Evolutionary conservation across 495 filamentous ascomycete species (phyloP), one percentile per base, ranked within the genome.

Genomic region (Hyaloscypha finlandica): DNA sequence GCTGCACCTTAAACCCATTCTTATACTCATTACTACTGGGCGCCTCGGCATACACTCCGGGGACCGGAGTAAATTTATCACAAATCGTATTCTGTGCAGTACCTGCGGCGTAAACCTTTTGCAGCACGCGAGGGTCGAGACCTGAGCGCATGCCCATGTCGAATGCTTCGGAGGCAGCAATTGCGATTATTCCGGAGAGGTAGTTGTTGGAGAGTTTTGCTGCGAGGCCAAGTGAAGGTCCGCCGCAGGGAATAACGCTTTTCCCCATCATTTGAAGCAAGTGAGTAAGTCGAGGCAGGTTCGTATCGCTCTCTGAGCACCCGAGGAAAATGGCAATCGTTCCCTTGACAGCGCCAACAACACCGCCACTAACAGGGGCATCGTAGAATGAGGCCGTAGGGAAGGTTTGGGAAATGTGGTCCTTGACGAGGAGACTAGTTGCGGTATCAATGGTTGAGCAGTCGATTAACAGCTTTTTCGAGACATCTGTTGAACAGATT

Each of bases 191-290:
- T 14, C 80, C 81, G 4, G 78, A 81, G 35, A 80, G 76, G 70
- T 86, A 86, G 68, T 86, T 86, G 69, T 86, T 86, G 64, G 76
- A 83, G 2, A 86, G 75, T 67, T 86, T 86, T 2, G 84, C 81
- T 8, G 82, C 78, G 4, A 88, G 77, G 1, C 84, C 84, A 0
- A 83, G 77, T 1, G 80, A 81, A 4, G 79, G 77, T 0, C 77
- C 78, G 29, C 84, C 84, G 68, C 85, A 86, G 30, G 82, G 76
- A 33, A 86, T 81, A 22, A 85, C 71, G 33, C 77, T 73, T 57
- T 72, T 72, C 16, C 83, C 84, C 80, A 86, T 84, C 48, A 77
- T 51, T n/a, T 68, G 58, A 0, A 82, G 70, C 11, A 85, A 70
- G 19, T 64, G 29, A 3, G 61, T 70, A 14, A 65, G 31, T 5